Evolutionary conservation across 768 basidiomycete species (phyloP), one percentile per base, ranked within the genome.

Genomic region (Pulveroboletus ravenelii): DNA sequence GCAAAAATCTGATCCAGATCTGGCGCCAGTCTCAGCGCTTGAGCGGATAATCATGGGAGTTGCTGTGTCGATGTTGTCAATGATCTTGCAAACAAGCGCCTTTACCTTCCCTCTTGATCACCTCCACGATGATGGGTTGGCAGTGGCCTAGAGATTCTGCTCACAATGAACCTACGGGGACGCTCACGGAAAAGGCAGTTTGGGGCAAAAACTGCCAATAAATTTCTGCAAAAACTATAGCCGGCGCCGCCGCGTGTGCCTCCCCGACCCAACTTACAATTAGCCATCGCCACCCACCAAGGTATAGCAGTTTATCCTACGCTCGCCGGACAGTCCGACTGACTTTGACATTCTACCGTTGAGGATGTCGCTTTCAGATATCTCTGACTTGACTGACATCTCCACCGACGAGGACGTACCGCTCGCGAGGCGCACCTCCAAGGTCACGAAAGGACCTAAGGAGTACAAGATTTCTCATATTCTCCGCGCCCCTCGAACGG

Each of bases 311-410:
- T 34, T 41, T 47, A 18, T 30, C 12, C 29, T 3, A 4, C 17
- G 14, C n/a, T 10, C 5, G 18, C 25, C 54, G 10, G 36, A 23
- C 30, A 18, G 35, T 18, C 41, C 27, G 6, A 46, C 41, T 43
- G 41, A 53, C 47, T 36, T 36, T 14, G 0, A 10, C 12, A 29
- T 31, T 37, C 14, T 29, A 27, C 29, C 12, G 48, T 23, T 15
- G 34, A 53, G 42, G 43, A 71, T 72, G 68, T 68, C 70, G 29
- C 56, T 70, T 29, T 72, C 70, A n/a, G 73, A 75, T 46, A 45
- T 64, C 36, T 79, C 78, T 4, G 75, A 77, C 46, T 62, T 79
- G 38, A 78, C 78, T 17, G 77, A 78, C 39, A 57, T 78, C 32
- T 73, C 73, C 5, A 68, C 66, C 7, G 67, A 70, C 10, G 71